These are phyloP conservation scores for Penicillium sp. DNA, from an alignment of 2,329 filamentous ascomycete species.

Conservation along the genomic window DNA sequence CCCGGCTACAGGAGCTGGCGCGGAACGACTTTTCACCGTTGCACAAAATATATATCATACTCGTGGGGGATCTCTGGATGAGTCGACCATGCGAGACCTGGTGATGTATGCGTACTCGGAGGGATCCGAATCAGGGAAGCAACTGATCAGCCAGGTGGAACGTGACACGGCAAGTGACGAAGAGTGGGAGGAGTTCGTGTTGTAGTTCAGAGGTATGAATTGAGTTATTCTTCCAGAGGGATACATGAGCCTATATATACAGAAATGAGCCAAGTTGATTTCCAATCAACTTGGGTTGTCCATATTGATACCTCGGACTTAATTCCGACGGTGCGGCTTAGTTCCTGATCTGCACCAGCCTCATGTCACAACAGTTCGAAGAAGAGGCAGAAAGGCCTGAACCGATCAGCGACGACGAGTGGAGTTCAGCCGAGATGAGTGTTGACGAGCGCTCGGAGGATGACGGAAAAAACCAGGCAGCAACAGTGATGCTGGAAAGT, in stretches of 20 bases:
- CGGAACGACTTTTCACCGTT: too few relatives aligned
- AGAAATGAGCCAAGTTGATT: too few relatives aligned
- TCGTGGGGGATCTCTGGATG: not conserved
- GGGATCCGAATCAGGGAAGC: not conserved
- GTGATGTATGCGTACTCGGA: not conserved
- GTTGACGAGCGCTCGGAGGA: not conserved
- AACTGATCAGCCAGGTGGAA: not conserved
- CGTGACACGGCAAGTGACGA: not conserved
- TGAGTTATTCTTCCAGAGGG: too few relatives aligned
- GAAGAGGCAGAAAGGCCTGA: not conserved
- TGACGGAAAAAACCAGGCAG: not conserved
- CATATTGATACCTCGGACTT: too few relatives aligned
- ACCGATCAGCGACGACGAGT: constrained; percentile 1
- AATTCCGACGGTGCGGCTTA: too few relatives aligned
- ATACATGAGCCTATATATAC: too few relatives aligned
- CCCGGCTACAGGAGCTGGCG: not conserved
- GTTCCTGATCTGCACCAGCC: too few relatives aligned
- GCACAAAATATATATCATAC: not conserved
- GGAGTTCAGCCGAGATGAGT: not conserved
- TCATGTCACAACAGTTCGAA: too few relatives aligned
- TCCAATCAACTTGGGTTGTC: too few relatives aligned
- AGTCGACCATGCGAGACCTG: not conserved
- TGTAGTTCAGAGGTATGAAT: too few relatives aligned
- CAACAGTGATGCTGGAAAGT: not conserved
- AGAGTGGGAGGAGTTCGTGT: not conserved